A percentile compares a stretch with the other conserved stretches of the same genome.
Evolutionary conservation across 768 basidiomycete genomes (phyloP).

Genomic region (Gyrodon lividus): DNA sequence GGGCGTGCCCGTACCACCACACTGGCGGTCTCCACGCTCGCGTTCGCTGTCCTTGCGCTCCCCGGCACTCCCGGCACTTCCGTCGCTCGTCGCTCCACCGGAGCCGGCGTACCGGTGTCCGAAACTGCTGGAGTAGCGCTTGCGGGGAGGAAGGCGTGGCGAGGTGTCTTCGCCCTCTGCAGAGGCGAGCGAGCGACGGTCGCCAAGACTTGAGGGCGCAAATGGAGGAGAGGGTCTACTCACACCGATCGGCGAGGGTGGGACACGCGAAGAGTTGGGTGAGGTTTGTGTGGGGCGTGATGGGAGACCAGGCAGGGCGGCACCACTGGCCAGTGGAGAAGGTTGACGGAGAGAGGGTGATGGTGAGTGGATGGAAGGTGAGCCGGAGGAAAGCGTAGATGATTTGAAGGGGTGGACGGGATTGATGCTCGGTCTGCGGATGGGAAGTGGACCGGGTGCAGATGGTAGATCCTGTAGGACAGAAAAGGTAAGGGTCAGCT

Average conservation of each 20-base stretch:
- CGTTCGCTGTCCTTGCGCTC: slow-evolving; percentile 25
- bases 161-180: slow-evolving; percentile 35
- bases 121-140: slow-evolving; percentile 78
- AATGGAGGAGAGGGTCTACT: slow-evolving; percentile 40
- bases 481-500: slow-evolving; percentile 7
- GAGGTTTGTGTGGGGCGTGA: slow-evolving; percentile 37
- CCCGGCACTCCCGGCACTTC: slow-evolving; percentile 21
- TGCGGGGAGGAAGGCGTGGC: slow-evolving; percentile 36
- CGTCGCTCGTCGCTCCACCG: slow-evolving; percentile 41
- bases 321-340: slow-evolving; percentile 41
- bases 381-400: slow-evolving; percentile 48
- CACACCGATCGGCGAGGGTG: slow-evolving; percentile 39
- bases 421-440: slow-evolving; percentile 43
- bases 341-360: slow-evolving; percentile 47
- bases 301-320: slow-evolving; percentile 32
- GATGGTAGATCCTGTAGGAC: slow-evolving; percentile 35
- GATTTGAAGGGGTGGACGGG: slow-evolving; percentile 50
- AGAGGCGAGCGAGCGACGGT: slow-evolving; percentile 39
- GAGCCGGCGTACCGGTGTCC: slow-evolving; percentile 61
- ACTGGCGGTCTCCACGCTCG: slow-evolving; percentile 19
- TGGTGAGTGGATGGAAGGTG: slow-evolving; percentile 48
- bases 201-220: slow-evolving; percentile 42
- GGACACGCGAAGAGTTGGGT: slow-evolving; percentile 42
- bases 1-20: slow-evolving; percentile 19
- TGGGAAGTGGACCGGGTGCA: slow-evolving; percentile 40